phyloP scores from a whole-genome alignment of 495 filamentous ascomycete genomes.

The Aspergillus ellipticus region DNA sequence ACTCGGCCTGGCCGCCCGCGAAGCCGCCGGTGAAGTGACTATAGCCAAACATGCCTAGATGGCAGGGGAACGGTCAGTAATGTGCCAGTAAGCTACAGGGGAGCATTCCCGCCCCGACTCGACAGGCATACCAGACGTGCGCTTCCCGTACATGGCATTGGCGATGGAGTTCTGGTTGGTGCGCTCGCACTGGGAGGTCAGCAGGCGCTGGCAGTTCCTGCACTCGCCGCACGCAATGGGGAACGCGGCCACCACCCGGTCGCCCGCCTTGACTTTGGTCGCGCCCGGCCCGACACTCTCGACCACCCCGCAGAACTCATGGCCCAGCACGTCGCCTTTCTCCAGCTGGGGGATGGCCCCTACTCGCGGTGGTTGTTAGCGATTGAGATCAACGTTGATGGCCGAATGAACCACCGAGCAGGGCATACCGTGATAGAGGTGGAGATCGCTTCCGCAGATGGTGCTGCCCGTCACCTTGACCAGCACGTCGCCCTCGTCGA shows the following conservation, averaged over 20 bases:
- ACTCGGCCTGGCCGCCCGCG: conserved; percentile 87
- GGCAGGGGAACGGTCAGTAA: not conserved
- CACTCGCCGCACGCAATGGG: conserved; percentile 73
- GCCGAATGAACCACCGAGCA: not conserved
- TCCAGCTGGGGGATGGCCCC: conserved; percentile 64
- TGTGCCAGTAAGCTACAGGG: too few relatives aligned
- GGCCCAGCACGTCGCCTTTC: conserved; percentile 84
- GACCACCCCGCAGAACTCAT: conserved; percentile 84
- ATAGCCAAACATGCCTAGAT: conserved; percentile 50
- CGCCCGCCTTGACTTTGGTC: conserved; percentile 58
- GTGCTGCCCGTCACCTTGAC: conserved; percentile 81
- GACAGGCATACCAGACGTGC: conserved; percentile 60
- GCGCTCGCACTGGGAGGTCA: conserved; percentile 72
- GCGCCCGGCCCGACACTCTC: conserved; percentile 63
- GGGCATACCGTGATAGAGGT: conserved; percentile 63
- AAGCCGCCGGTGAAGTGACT: conserved; percentile 79
- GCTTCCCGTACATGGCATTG: conserved; percentile 68
- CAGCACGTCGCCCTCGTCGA: conserved; percentile 75
- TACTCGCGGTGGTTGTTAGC: not conserved
- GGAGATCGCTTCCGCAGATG: conserved; percentile 83
- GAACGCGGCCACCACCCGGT: conserved; percentile 81
- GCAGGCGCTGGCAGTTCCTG: conserved; percentile 71
- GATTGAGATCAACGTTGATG: not conserved
- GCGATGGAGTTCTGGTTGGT: conserved; percentile 70
- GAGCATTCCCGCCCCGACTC: too few relatives aligned